Evolutionary conservation across 192 early-diverging fungal genomes (phyloP).

Genomic region (Gaertneriomyces semiglobifer): DNA sequence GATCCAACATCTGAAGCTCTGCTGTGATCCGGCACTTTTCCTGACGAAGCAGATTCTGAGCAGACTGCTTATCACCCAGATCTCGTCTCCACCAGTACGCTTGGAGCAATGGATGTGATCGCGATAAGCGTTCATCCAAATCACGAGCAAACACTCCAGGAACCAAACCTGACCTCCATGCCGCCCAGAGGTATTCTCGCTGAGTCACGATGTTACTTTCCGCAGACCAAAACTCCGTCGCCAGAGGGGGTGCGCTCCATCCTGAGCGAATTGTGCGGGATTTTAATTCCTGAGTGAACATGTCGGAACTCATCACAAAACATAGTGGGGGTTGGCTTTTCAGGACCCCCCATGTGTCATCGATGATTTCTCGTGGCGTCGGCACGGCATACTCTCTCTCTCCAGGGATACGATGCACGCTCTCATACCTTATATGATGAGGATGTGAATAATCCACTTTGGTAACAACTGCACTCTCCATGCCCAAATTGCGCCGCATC

Average conservation of each 20-base stretch:
- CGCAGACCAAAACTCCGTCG: slow-evolving; percentile 1
- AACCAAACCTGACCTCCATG: slow-evolving; percentile 40
- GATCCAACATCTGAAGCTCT: slow-evolving; percentile 32
- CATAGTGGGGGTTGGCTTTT: slow-evolving; percentile 15
- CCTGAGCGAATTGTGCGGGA: not conserved
- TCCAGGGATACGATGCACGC: slow-evolving; percentile 1
- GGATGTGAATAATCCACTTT: slow-evolving; percentile 48
- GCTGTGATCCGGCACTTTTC: slow-evolving; percentile 22
- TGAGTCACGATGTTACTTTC: slow-evolving; percentile 27
- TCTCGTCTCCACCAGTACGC: slow-evolving; percentile 37
- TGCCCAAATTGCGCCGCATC: not conserved
- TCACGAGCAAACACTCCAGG: slow-evolving; percentile 41
- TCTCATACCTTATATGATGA: slow-evolving; percentile 35
- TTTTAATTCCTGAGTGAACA: not conserved
- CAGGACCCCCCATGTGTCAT: slow-evolving; percentile 31
- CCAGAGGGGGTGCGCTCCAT: slow-evolving; percentile 1
- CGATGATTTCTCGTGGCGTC: slow-evolving; percentile 31
- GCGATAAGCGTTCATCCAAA: slow-evolving; percentile 42
- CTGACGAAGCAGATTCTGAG: slow-evolving; percentile 22
- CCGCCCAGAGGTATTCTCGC: slow-evolving; percentile 41
- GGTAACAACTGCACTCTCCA: slow-evolving; percentile 1
- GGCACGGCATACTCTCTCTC: slow-evolving; percentile 10
- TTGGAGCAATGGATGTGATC: slow-evolving; percentile 31
- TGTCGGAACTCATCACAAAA: slow-evolving; percentile 27
- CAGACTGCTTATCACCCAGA: slow-evolving; percentile 24